Evolutionary conservation across 805 yeast genomes (phyloP).

Genomic region (Metschnikowia baotianmanensis): DNA sequence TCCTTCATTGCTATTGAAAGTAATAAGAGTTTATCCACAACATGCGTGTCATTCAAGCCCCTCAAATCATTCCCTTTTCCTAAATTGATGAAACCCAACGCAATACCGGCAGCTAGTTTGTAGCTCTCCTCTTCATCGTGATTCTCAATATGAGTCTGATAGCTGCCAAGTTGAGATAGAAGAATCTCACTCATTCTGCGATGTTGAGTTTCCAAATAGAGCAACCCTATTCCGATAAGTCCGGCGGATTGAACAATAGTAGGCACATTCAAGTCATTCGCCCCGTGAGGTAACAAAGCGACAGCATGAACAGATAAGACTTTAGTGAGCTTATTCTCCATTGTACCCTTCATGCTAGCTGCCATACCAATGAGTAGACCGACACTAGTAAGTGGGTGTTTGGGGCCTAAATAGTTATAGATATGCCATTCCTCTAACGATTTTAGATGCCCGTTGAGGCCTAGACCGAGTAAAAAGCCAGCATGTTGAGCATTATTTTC

Average conservation of each 20-base stretch:
- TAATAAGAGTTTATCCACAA: constrained; percentile 57
- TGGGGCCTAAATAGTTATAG: constrained; percentile 88
- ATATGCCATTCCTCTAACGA: constrained; percentile 94
- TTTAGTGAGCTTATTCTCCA: constrained; percentile 84
- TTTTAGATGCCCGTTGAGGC: constrained; percentile 84
- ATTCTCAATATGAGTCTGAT: constrained; percentile 52
- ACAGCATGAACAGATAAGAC: constrained; percentile 91
- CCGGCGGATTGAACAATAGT: constrained; percentile 89
- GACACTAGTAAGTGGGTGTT: constrained; percentile 77
- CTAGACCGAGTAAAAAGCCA: constrained; percentile 90
- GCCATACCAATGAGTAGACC: constrained; percentile 91
- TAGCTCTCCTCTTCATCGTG: constrained; percentile 72
- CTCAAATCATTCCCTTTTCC: constrained; percentile 68
- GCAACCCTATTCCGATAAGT: constrained; percentile 80
- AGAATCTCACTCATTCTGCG: constrained; percentile 82
- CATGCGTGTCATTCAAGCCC: constrained; percentile 59
- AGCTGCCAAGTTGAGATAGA: constrained; percentile 62
- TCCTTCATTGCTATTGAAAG: constrained; percentile 62
- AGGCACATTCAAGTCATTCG: constrained; percentile 83
- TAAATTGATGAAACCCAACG: constrained; percentile 79
- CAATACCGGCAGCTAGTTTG: constrained; percentile 81
- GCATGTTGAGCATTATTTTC: constrained; percentile 80
- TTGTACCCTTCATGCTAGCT: constrained; percentile 77
- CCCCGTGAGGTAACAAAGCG: constrained; percentile 86
- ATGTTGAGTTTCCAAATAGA: constrained; percentile 76